These are phyloP conservation scores for Wickerhamiella siamensis DNA, from an alignment of 805 yeast species.

Conservation along the genomic window DNA sequence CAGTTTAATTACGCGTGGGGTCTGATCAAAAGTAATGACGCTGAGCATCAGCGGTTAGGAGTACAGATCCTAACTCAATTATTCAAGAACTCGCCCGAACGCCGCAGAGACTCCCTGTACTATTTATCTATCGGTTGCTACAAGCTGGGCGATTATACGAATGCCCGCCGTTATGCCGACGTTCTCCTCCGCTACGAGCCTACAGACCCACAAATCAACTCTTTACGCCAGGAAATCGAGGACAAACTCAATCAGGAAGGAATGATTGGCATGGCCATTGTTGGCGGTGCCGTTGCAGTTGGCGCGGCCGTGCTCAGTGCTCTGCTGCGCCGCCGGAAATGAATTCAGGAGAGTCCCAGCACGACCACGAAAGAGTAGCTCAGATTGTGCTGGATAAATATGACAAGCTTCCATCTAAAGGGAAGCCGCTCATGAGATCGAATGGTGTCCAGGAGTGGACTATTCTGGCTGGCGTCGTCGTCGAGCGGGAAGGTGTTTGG, in stretches of 20 bases:
- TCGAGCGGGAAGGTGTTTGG: conserved; percentile 12
- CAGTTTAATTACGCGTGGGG: conserved; percentile 96
- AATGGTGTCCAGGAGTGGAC: conserved; percentile 73
- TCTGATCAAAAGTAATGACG: conserved; percentile 52
- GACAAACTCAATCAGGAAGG: conserved; percentile 80
- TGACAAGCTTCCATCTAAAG: conserved; percentile 24
- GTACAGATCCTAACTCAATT: conserved; percentile 44
- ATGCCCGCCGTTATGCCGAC: conserved; percentile 76
- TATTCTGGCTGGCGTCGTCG: conserved; percentile 61
- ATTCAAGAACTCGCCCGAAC: conserved; percentile 61
- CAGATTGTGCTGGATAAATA: conserved; percentile 16
- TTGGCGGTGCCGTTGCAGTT: conserved; percentile 73
- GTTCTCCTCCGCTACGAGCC: conserved; percentile 69
- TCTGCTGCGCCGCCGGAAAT: conserved; percentile 20
- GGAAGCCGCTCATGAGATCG: conserved; percentile 47
- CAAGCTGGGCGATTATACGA: conserved; percentile 74
- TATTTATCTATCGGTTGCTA: conserved; percentile 78
- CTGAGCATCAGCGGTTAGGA: conserved; percentile 62
- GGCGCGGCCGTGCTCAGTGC: conserved; percentile 48
- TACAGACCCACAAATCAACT: conserved; percentile 60
- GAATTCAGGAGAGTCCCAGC: neutral
- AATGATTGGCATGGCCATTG: conserved; percentile 71
- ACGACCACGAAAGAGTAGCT: conserved; percentile 14
- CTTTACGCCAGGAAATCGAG: conserved; percentile 62
- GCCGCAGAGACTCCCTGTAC: conserved; percentile 81